Evolutionary conservation across 31 red algal species (phyloP), one percentile per base, ranked within the genome.

Genomic region (Porphyra umbilicalis): DNA sequence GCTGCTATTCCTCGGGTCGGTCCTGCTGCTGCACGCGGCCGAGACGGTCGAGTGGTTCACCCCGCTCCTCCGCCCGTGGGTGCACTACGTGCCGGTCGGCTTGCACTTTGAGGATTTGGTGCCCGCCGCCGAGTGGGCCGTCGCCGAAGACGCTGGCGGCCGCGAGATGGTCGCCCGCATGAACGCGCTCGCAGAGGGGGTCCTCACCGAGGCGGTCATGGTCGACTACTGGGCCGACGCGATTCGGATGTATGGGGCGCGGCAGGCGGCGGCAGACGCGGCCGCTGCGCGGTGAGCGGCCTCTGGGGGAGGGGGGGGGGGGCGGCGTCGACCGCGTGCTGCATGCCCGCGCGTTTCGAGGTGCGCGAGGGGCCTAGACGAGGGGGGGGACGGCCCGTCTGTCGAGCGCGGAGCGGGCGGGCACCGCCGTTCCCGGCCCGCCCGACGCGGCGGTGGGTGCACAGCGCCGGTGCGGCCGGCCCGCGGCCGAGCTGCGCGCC

Each of bases 41-140:
- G 91, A 89, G 75, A 89, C 86, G 74, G 67, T 83, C 78, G 87
- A 94, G 76, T 94, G 88, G 38, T 94, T 94, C 86, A 86, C 79
- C 8, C 91, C 91, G 77, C 40, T 94, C 35, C 36, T 94, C 75
- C 75, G 80, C 44, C 91, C 91, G 76, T 94, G 86, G 86, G 77
- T 84, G 10, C 82, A 94, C 76, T 89, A 82, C 57, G 88, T 94
- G 35, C 91, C 91, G 38, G 83, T 79, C 33, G 77, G 34, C 29
- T 33, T 89, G 11, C n/a, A 83, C 78, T 82, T 94, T 38, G 76
- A 79, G 25, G 84, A 94, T 68, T 79, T 94, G 39, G 87, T 89
- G 37, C 34, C 39, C 32, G 88, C 86, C 75, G 81, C 85, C 14
- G 44, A 85, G 32, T 94, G 83, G 83, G 91, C 87, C 14, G 39